These are phyloP conservation scores for Amauroascus niger DNA, from an alignment of 2,329 filamentous ascomycete species.

Conservation along the genomic window DNA sequence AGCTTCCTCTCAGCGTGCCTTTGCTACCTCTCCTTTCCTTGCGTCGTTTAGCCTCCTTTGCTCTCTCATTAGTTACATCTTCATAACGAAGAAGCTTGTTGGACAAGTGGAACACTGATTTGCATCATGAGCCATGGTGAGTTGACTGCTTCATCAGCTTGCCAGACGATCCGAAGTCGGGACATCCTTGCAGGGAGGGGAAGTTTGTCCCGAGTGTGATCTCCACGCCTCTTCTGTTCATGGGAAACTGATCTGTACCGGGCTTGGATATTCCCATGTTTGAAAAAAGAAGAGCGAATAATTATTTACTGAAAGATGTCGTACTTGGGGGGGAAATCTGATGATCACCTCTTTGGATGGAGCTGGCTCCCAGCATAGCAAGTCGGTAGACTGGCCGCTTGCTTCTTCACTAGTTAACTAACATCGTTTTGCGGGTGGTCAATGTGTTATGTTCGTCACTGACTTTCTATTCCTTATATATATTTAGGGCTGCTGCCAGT, in stretches of 20 bases:
- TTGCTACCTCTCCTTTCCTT: background rate
- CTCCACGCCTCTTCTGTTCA: background rate
- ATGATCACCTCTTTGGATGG: too few species aligned
- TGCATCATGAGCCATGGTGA: slow-evolving; percentile 31
- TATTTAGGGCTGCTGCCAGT: slow-evolving; percentile 34
- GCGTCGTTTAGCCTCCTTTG: slow-evolving; percentile 8
- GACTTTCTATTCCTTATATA: background rate
- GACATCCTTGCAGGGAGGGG: background rate
- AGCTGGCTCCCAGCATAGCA: too few species aligned
- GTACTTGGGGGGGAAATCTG: too few species aligned
- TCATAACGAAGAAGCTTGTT: background rate
- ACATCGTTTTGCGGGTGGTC: background rate
- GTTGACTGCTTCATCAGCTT: slow-evolving; percentile 12
- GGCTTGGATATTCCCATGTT: background rate
- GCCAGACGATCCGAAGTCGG: background rate
- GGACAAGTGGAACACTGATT: slow-evolving; percentile 6
- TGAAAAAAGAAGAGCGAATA: background rate
- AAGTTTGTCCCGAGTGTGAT: background rate
- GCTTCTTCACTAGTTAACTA: too few species aligned
- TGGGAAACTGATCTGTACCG: background rate
- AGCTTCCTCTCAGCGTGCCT: background rate
- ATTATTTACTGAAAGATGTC: too few species aligned
- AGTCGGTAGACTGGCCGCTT: too few species aligned
- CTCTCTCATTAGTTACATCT: slow-evolving; percentile 12
- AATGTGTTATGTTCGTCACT: background rate